Base-by-base conservation (phyloP, 2,329 filamentous ascomycete species). In the Cytospora piceicola region DNA sequence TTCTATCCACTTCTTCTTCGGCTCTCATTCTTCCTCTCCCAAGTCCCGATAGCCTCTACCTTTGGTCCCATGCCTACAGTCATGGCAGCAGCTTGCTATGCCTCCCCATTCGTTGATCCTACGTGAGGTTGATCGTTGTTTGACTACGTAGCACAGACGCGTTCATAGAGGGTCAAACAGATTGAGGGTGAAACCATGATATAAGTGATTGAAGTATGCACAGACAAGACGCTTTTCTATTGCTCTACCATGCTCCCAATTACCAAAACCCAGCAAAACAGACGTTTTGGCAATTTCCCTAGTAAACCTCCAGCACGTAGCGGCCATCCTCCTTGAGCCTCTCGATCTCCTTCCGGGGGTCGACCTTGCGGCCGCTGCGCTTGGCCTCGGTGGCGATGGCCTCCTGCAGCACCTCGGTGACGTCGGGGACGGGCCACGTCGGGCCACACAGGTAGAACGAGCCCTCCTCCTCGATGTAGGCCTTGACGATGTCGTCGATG, bases 271-370 rank as follows among this genome's bases (percentile, higher is more conserved):
- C 39, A 42, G 17, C 17, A 4, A 4, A 22, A 49, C 9, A 49
- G 7, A n/a, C 30, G 24, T 36, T 12, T 34, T 2, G 24, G 5
- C 3, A 30, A 29, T 22, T 2, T 30, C 22, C 34, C 42, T 92
- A 98, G 80, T 98, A 98, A 64, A 98, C 95, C 82, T 99, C 95
- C 63, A 99, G 84, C 61, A 99, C 94, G 80, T 98, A 99, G 76
- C 95, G 86, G 69, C 91, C 87, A 73, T 93, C 90, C 77, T 99
- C 95, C 90, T 99, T 99, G 73, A 99, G 82, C 80, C 90, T 90
- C 83, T 99, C 96, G 82, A 99, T 98, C 84, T 96, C 93, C 84
- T 94, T 94, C 72, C 85, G 84, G 3, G 90, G 82, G 75, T 97
- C 93, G 51, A 96, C 85, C 88, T 94, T 97, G 82, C 90, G 92